phyloP scores from a whole-genome alignment of 2,329 filamentous ascomycete species.

The Thermoascus crustaceus region DNA sequence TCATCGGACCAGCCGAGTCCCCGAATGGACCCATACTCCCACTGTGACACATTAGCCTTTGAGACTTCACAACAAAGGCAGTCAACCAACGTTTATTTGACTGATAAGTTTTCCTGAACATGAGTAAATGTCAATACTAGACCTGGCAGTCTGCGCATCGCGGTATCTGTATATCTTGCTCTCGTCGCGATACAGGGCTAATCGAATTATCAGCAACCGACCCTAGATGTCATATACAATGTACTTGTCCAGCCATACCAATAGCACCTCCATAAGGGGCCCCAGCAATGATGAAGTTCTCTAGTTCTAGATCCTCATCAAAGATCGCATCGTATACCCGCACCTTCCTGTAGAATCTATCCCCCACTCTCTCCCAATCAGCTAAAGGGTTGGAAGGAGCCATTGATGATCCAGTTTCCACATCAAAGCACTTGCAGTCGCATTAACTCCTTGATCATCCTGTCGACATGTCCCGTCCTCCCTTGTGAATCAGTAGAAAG shows the following conservation, averaged over 20 bases:
- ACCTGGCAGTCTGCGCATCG: conserved; percentile 62
- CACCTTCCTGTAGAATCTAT: conserved; percentile 90
- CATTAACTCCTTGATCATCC: background rate
- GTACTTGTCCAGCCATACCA: conserved; percentile 49
- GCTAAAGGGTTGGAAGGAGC: conserved; percentile 59
- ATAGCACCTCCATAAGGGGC: conserved; percentile 90
- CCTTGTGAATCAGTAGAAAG: background rate
- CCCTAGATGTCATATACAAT: background rate
- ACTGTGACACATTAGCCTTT: conserved; percentile 40
- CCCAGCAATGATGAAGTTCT: conserved; percentile 85
- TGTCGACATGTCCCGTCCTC: background rate
- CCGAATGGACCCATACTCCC: conserved; percentile 82
- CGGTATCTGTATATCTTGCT: conserved; percentile 73
- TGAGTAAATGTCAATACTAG: conserved; percentile 89
- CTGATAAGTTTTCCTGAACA: conserved; percentile 82
- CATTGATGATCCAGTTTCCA: conserved; percentile 28
- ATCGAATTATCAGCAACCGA: conserved; percentile 6
- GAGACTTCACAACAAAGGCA: background rate
- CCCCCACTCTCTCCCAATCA: conserved; percentile 89
- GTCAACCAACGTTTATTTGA: conserved; percentile 53
- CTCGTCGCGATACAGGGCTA: conserved; percentile 84
- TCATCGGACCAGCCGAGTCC: conserved; percentile 95
- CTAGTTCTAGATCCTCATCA: conserved; percentile 84
- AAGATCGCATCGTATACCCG: conserved; percentile 91
- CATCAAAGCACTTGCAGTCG: background rate